Percentiles rank a stretch among this genome's conserved stretches.
phyloP scores from a whole-genome alignment of 129 eudicot species.

The Tagetes patula region DNA sequence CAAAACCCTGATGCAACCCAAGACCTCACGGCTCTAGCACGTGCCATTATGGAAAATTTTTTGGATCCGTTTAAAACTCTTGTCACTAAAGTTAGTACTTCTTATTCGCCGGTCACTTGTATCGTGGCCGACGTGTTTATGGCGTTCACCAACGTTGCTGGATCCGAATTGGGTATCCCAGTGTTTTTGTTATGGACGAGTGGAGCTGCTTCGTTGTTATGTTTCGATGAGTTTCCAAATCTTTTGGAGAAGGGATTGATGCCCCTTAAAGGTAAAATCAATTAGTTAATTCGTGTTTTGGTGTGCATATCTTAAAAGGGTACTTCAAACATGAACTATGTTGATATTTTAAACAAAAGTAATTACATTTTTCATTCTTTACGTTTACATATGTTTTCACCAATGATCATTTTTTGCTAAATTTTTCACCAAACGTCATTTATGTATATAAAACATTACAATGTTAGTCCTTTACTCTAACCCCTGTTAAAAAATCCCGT shows the following conservation, averaged over 20 bases:
- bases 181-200: slow-evolving; percentile 55
- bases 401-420: too few species aligned
- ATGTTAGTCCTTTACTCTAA: too few species aligned
- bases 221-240: slow-evolving; percentile 24
- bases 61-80: slow-evolving; percentile 41
- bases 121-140: slow-evolving; percentile 52
- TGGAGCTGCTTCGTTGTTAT: slow-evolving; percentile 59
- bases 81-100: slow-evolving; percentile 28
- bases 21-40: slow-evolving; percentile 37
- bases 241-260: slow-evolving; percentile 41
- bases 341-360: too few species aligned
- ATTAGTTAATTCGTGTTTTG: too few species aligned
- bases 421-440: too few species aligned
- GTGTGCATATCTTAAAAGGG: too few species aligned
- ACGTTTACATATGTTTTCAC: too few species aligned
- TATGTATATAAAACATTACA: too few species aligned
- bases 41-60: slow-evolving; percentile 32
- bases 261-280: slow-evolving; percentile 53
- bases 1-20: slow-evolving; percentile 40
- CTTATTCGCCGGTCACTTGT: slow-evolving; percentile 41
- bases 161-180: slow-evolving; percentile 44
- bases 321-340: too few species aligned
- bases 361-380: too few species aligned
- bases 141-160: slow-evolving; percentile 57
- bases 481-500: too few species aligned